Evolutionary conservation across 2,329 filamentous ascomycete species (phyloP).

Genomic region (Penicillium concentricum): DNA sequence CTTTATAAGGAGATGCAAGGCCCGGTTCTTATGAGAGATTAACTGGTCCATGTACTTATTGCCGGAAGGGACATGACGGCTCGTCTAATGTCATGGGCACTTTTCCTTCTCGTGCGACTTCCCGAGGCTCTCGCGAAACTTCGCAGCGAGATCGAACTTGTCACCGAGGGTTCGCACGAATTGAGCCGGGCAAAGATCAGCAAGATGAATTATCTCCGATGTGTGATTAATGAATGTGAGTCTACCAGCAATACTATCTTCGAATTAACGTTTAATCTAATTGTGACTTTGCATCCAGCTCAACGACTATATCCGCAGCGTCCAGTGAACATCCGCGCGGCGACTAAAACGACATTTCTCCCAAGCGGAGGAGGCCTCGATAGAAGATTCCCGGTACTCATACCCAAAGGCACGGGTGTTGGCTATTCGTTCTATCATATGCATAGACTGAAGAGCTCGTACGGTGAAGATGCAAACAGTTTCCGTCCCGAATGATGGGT

Average conservation of each 20-base stretch:
- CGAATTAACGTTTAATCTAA: not conserved
- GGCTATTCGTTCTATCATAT: constrained; percentile 3
- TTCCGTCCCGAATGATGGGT: constrained; percentile 6
- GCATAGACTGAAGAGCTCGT: constrained; percentile 1
- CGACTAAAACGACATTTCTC: constrained; percentile 2
- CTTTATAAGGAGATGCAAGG: too few species aligned
- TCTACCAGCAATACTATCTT: not conserved
- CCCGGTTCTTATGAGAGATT: too few species aligned
- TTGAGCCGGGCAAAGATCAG: too few species aligned
- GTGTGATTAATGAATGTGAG: too few species aligned
- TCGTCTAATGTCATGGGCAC: too few species aligned
- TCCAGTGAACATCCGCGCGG: constrained; percentile 1
- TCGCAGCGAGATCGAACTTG: too few species aligned
- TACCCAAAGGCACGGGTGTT: not conserved
- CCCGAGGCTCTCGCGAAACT: too few species aligned
- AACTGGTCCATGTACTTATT: too few species aligned
- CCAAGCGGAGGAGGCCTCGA: not conserved
- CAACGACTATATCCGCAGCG: not conserved
- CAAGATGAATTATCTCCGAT: too few species aligned
- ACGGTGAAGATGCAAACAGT: not conserved
- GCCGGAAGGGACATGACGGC: too few species aligned
- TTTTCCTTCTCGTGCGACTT: too few species aligned
- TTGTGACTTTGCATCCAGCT: not conserved
- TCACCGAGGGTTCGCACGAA: too few species aligned
- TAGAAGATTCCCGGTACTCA: not conserved